Evolutionary conservation across 2,329 filamentous ascomycete genomes (phyloP), one percentile per base, ranked within the genome.

Genomic region (Triangularia setosa): DNA sequence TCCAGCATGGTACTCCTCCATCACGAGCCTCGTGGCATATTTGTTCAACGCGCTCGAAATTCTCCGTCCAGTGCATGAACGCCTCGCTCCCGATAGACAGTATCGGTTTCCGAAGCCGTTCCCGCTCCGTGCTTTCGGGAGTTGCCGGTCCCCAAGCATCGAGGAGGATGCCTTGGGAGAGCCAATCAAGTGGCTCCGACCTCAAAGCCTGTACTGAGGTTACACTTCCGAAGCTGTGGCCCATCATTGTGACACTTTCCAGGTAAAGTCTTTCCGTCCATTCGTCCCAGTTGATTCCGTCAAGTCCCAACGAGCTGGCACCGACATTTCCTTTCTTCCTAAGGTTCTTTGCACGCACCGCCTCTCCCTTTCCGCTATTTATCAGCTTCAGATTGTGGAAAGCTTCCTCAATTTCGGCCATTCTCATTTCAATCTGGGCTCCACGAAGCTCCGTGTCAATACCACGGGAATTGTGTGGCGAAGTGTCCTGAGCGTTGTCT

Each of bases 51-150:
- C 83, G 79, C 48, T 84, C 76, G 70, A 88, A 88, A 66, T 90
- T 90, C 2, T 81, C 78, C 23, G 83, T 80, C 87, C 87, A 90
- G 74, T 90, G 87, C 79, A 89, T 89, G 75, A 90, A 90, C 0
- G 86, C 87, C 73, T 90, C 88, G 5, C 82, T 85, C 58, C 88
- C 88, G 71, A 90, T 86, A 2, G 83, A 84, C 5, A 90, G 78
- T 7, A 90, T 71, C 4, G 87, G 87, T 12, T 82, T 79, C 40
- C 48, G 40, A 53, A 60, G 58, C 14, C 33, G 58, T 27, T 60
- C 58, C 35, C n/a, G 60, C 57, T 66, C 69, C 78, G 70, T 0
- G 78, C 75, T 18, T 82, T 77, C 28, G 82, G 79, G 73, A 61
- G 80, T 62, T 68, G 74, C 84, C 69, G 77, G 75, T 3, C 81